Evolutionary conservation across 176 grass and related monocot genomes (phyloP), one percentile per base, ranked within the genome.

Genomic region (Oryza coarctata): DNA sequence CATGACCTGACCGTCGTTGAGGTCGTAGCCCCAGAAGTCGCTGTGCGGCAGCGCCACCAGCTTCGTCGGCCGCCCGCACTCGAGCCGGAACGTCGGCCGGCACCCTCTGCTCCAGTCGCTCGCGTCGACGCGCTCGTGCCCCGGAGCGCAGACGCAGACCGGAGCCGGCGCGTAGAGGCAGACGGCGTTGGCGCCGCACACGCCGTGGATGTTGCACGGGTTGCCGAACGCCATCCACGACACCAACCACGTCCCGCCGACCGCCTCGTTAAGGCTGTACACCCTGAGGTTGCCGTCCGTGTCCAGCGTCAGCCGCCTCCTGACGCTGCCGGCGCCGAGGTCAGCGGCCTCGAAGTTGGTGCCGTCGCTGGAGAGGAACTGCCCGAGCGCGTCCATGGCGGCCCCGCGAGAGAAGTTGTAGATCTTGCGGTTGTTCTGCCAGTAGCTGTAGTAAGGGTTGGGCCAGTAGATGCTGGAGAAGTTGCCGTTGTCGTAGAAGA

Each of bases 391-490:
- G 80, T 96, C 80, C 20, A 93, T 76, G 58, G 73, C 38, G 5
- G 85, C 93, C 60, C 66, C 65, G 28, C 90, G 83, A 0, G 73
- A 85, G 68, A 85, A 90, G 70, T 96, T 93, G 74, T 88, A 89
- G 40, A 66, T 67, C 50, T 64, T 88, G 82, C 90, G 82, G 20
- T 74, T 78, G 86, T 96, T 93, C 6, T 14, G 9, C 50, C 86
- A 82, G 57, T 87, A 55, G 49, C 52, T 85, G 23, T 22, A 36
- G 73, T 78, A 77, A 1, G 89, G 87, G 73, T 77, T 22, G 66
- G 92, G 89, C 89, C 92, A 94, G 79, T 94, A 94, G 49, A 94
- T 85, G 66, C 84, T 85, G 43, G 87, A 85, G 50, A 92, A 26
- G 34, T 89, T 77, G 38, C 78, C 50, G 27, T 83, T 77, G 81